phyloP scores from a whole-genome alignment of 768 basidiomycete species.

The Leucogyrophana mollusca region DNA sequence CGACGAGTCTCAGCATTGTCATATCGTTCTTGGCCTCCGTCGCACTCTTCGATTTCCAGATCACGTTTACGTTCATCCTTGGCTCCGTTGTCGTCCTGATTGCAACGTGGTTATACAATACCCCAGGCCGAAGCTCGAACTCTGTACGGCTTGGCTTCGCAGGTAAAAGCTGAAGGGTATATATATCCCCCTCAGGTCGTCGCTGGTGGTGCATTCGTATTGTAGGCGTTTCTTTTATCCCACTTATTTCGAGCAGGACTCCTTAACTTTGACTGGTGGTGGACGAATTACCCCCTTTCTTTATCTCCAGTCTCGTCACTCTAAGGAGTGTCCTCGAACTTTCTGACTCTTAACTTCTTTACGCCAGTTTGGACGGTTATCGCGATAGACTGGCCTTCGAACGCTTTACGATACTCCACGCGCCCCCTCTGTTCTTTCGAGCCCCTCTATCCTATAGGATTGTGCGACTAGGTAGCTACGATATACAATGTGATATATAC shows the following conservation, averaged over 20 bases:
- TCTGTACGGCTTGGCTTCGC: conserved; percentile 26
- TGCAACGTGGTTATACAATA: conserved; percentile 92
- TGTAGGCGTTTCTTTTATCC: too few species aligned
- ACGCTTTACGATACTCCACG: conserved; percentile 21
- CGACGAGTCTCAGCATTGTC: conserved; percentile 91
- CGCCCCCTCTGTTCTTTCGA: conserved; percentile 11
- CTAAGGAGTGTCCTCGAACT: conserved; percentile 8
- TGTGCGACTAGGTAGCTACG: conserved; percentile 16
- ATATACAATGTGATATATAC: conserved; percentile 28
- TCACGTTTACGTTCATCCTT: conserved; percentile 82
- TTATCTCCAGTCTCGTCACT: background rate
- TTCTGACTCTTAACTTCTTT: conserved; percentile 16
- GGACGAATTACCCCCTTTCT: too few species aligned
- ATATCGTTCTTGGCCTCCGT: conserved; percentile 93
- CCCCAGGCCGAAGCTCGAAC: conserved; percentile 42
- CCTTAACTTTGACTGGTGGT: background rate
- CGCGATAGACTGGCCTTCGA: conserved; percentile 21
- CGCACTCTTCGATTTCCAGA: conserved; percentile 83
- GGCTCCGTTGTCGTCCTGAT: conserved; percentile 82
- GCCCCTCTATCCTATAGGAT: conserved; percentile 8
- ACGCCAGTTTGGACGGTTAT: conserved; percentile 20
- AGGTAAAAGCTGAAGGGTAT: conserved; percentile 17
- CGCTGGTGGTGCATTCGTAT: too few species aligned
- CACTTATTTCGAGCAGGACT: conserved; percentile 1
- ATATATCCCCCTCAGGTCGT: too few species aligned